Evolutionary conservation across 768 basidiomycete species (phyloP).

Genomic region (Candolleomyces aberdarensis): DNA sequence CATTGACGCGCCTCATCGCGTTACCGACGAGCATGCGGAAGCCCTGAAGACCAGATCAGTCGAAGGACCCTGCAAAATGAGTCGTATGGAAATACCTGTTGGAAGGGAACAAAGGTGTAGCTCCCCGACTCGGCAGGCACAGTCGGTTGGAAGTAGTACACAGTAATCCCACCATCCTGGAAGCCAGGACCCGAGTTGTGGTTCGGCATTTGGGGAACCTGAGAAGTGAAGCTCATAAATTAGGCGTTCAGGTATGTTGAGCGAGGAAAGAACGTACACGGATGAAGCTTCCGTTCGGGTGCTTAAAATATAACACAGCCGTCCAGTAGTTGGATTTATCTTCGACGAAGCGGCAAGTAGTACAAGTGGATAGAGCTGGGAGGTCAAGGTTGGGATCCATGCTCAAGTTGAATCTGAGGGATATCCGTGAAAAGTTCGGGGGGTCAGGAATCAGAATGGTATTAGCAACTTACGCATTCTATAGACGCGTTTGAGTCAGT

Average conservation of each 20-base stretch:
- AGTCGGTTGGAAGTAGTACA: conserved; percentile 7
- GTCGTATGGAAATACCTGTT: background rate
- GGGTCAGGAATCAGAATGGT: background rate
- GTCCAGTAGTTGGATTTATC: conserved; percentile 12
- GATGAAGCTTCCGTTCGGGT: conserved; percentile 6
- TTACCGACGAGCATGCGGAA: conserved; percentile 4
- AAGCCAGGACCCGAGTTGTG: conserved; percentile 2
- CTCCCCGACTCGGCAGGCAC: background rate
- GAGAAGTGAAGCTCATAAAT: background rate
- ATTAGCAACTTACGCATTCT: background rate
- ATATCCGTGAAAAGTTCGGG: background rate
- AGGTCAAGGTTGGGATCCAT: conserved; percentile 4
- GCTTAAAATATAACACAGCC: conserved; percentile 10
- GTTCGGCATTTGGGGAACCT: conserved; percentile 5
- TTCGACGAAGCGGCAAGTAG: conserved; percentile 9
- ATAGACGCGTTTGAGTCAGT: background rate
- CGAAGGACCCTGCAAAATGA: background rate
- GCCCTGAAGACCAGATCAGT: background rate
- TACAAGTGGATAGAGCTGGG: conserved; percentile 3
- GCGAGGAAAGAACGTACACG: background rate
- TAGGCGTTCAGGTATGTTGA: too few species aligned
- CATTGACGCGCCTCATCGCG: background rate
- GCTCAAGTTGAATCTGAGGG: conserved; percentile 3
- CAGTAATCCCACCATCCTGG: background rate
- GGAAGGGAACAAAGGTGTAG: background rate